Conservation (phyloP, 2,329 filamentous ascomycete species). For the Paecilomyces formosus region DNA sequence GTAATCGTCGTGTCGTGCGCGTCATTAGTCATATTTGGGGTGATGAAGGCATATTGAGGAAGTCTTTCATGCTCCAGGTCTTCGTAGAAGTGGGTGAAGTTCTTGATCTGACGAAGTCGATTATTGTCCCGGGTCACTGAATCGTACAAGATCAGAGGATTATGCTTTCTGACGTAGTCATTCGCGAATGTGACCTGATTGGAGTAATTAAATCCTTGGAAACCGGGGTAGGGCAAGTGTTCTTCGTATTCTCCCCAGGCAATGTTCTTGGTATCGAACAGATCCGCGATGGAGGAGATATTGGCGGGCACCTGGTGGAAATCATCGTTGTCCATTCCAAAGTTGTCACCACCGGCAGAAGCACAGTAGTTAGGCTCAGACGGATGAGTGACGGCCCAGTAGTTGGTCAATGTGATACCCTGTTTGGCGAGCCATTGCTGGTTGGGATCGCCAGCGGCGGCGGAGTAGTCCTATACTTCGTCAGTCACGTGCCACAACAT, state of each 20-base stretch:
- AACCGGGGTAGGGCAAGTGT: conserved; percentile 68
- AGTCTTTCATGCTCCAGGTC: conserved; percentile 58
- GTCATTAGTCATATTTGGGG: conserved; percentile 54
- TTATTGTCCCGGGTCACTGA: conserved; percentile 52
- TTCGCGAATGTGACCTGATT: conserved; percentile 61
- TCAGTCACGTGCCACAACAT: not conserved
- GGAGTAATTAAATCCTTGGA: conserved; percentile 55
- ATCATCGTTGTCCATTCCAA: conserved; percentile 62
- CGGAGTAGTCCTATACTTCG: conserved; percentile 47
- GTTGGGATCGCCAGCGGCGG: conserved; percentile 52
- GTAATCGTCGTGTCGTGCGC: conserved; percentile 68
- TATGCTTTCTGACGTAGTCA: conserved; percentile 80
- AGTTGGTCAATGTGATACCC: conserved; percentile 56
- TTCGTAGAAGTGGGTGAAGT: conserved; percentile 59
- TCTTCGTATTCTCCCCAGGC: conserved; percentile 70
- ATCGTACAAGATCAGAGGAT: conserved; percentile 59
- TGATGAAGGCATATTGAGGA: conserved; percentile 58
- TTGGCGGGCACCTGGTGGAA: conserved; percentile 54
- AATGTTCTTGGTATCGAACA: conserved; percentile 59
- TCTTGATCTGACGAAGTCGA: conserved; percentile 65
- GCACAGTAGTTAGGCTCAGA: conserved; percentile 71
- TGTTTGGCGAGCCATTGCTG: conserved; percentile 22
- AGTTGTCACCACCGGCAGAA: conserved; percentile 61
- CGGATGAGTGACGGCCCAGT: conserved; percentile 61
- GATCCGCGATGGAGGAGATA: conserved; percentile 60